Evolutionary conservation across 1,284 basidiomycete genomes (phyloP).

Genomic region (Apiotrichum veenhuisii): DNA sequence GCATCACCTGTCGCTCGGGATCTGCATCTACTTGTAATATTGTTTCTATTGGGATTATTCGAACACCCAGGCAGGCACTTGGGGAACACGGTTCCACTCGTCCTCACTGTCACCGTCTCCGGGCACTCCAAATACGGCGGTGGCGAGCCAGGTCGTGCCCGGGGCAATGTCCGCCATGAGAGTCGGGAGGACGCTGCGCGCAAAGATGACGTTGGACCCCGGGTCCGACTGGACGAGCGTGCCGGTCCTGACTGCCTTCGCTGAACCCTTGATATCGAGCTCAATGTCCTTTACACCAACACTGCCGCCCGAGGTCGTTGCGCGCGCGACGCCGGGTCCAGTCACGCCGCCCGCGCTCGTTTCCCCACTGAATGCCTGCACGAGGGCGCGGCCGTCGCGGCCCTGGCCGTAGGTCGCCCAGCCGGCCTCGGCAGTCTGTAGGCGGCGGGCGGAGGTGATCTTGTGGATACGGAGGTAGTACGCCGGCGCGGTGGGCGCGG

Average conservation of each 20-base stretch:
- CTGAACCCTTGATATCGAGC: neutral
- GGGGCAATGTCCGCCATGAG: constrained; percentile 56
- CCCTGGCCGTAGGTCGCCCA: constrained; percentile 70
- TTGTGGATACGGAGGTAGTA: constrained; percentile 70
- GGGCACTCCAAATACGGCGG: constrained; percentile 65
- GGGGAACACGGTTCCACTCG: constrained; percentile 37
- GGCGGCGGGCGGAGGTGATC: constrained; percentile 55
- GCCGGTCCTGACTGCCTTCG: constrained; percentile 43
- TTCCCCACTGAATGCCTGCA: constrained; percentile 43
- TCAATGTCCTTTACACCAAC: constrained; percentile 4
- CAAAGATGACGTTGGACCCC: constrained; percentile 67
- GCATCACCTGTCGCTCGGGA: no score
- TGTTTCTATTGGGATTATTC: neutral
- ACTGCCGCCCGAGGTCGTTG: constrained; percentile 53
- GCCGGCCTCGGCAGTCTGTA: constrained; percentile 64
- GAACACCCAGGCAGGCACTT: constrained; percentile 30
- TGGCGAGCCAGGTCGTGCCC: constrained; percentile 59
- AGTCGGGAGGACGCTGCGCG: constrained; percentile 65
- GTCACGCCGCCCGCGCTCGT: constrained; percentile 38
- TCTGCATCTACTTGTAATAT: neutral
- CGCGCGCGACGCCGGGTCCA: constrained; percentile 51
- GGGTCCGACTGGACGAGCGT: constrained; percentile 64
- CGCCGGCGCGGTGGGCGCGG: constrained; percentile 56
- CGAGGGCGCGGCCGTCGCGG: constrained; percentile 59
- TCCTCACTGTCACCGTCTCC: constrained; percentile 27